These are phyloP conservation scores for Globisporangium barbulae DNA, from an alignment of 352 stramenopile genomes.

Conservation along the genomic window DNA sequence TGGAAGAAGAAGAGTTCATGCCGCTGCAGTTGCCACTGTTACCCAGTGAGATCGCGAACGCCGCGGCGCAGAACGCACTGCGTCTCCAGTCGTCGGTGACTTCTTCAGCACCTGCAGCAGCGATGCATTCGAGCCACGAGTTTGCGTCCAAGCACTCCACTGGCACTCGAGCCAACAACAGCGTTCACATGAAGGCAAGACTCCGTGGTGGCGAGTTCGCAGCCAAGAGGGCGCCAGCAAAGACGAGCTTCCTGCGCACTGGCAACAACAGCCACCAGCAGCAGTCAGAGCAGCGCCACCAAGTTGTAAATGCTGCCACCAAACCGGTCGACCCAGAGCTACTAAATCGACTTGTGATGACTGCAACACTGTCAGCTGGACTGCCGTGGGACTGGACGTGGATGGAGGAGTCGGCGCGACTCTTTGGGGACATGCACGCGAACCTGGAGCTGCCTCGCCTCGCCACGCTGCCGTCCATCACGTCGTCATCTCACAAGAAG, in stretches of 20 bases:
- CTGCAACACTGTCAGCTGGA: slow-evolving; percentile 34
- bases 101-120: neutral
- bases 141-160: neutral
- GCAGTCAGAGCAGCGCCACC: neutral
- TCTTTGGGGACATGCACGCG: slow-evolving; percentile 28
- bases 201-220: slow-evolving; percentile 2
- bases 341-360: slow-evolving; percentile 45
- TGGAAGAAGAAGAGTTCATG: slow-evolving; percentile 42
- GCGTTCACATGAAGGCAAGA: slow-evolving; percentile 1
- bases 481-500: slow-evolving; percentile 33
- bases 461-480: slow-evolving; percentile 23
- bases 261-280: neutral
- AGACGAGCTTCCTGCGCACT: slow-evolving; percentile 6
- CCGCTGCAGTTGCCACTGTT: slow-evolving; percentile 40
- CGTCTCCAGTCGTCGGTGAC: neutral
- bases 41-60: slow-evolving; percentile 19
- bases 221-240: slow-evolving; percentile 6
- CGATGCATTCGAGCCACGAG: neutral
- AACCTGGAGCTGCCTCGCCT: slow-evolving; percentile 27
- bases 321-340: neutral
- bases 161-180: neutral
- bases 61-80: neutral
- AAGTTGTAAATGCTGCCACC: neutral
- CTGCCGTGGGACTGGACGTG: slow-evolving; percentile 61
- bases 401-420: slow-evolving; percentile 37